Percentiles rank a stretch among this genome's conserved stretches.
Conservation (phyloP, 106 monocot species). For the Cymbidium sinense region DNA sequence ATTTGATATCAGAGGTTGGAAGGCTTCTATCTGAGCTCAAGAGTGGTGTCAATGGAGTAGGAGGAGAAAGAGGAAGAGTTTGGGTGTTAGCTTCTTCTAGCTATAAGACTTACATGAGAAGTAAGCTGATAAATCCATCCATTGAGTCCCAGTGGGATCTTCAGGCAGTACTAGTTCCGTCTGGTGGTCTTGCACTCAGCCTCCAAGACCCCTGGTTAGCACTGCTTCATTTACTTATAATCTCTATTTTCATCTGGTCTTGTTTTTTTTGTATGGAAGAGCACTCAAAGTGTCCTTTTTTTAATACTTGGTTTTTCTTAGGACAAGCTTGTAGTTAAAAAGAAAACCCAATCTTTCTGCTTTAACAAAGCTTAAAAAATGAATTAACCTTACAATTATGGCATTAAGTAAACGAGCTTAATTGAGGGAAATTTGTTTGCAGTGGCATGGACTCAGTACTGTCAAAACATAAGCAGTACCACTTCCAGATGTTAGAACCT, state of each 20-base stretch:
- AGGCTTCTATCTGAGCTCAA: constrained; percentile 47
- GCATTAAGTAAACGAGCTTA: not conserved
- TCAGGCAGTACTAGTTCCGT: constrained; percentile 79
- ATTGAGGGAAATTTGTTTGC: constrained; percentile 8
- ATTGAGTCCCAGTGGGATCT: constrained; percentile 76
- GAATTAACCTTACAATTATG: not conserved
- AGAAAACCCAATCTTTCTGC: too few relatives aligned
- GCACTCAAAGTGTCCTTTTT: too few relatives aligned
- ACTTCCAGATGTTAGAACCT: constrained; percentile 30
- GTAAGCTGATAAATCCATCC: constrained; percentile 56
- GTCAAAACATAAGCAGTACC: constrained; percentile 26
- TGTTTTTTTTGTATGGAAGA: not conserved
- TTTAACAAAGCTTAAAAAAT: too few relatives aligned
- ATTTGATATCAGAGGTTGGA: constrained; percentile 53
- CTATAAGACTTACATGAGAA: constrained; percentile 81
- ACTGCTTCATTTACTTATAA: not conserved
- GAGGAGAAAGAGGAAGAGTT: constrained; percentile 23
- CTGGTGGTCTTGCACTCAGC: constrained; percentile 69
- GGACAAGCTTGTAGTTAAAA: too few relatives aligned
- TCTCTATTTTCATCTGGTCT: not conserved
- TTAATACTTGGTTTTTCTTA: too few relatives aligned
- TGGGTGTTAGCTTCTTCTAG: constrained; percentile 75
- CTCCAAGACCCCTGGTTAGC: constrained; percentile 69
- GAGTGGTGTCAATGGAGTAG: constrained; percentile 6
- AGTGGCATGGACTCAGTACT: constrained; percentile 41